Conservation (phyloP, 2,329 filamentous ascomycete genomes). For the Aspergillus luchuensis region DNA sequence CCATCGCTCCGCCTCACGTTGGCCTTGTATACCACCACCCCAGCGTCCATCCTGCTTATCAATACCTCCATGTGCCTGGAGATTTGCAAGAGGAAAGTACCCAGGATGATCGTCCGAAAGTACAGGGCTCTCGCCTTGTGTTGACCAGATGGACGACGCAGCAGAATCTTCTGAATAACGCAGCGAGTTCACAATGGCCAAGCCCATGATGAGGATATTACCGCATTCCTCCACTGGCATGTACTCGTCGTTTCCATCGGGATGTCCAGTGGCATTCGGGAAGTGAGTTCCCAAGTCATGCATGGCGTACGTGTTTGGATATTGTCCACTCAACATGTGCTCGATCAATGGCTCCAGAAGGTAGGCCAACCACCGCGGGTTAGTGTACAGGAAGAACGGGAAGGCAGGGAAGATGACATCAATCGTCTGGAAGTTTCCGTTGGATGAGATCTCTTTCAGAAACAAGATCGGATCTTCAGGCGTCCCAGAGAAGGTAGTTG, state of each 20-base stretch:
- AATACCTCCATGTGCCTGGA: slow-evolving; percentile 55
- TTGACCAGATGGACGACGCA: slow-evolving; percentile 62
- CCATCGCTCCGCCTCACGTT: slow-evolving; percentile 64
- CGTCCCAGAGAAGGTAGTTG: slow-evolving; percentile 72
- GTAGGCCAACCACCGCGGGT: slow-evolving; percentile 77
- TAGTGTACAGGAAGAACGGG: slow-evolving; percentile 84
- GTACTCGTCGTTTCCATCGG: slow-evolving; percentile 55
- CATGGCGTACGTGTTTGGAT: slow-evolving; percentile 67
- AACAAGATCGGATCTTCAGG: slow-evolving; percentile 73
- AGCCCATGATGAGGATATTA: slow-evolving; percentile 78
- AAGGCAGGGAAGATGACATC: slow-evolving; percentile 86
- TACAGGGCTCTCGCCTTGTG: slow-evolving; percentile 33
- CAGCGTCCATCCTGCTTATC: slow-evolving; percentile 63
- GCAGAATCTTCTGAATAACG: slow-evolving; percentile 61
- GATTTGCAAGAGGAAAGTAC: slow-evolving; percentile 51
- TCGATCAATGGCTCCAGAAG: slow-evolving; percentile 78
- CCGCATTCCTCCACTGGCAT: slow-evolving; percentile 65
- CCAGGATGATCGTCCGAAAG: slow-evolving; percentile 29
- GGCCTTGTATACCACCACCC: slow-evolving; percentile 57
- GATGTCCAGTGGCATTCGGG: slow-evolving; percentile 58
- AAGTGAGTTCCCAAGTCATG: slow-evolving; percentile 57
- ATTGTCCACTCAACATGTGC: slow-evolving; percentile 78
- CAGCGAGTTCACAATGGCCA: slow-evolving; percentile 75
- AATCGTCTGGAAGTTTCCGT: slow-evolving; percentile 82
- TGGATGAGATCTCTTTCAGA: slow-evolving; percentile 82